Percentiles rank a stretch among this genome's conserved stretches.
These are phyloP conservation scores for Suhomyces prunicola DNA, from an alignment of 805 yeast genomes.

Conservation along the genomic window DNA sequence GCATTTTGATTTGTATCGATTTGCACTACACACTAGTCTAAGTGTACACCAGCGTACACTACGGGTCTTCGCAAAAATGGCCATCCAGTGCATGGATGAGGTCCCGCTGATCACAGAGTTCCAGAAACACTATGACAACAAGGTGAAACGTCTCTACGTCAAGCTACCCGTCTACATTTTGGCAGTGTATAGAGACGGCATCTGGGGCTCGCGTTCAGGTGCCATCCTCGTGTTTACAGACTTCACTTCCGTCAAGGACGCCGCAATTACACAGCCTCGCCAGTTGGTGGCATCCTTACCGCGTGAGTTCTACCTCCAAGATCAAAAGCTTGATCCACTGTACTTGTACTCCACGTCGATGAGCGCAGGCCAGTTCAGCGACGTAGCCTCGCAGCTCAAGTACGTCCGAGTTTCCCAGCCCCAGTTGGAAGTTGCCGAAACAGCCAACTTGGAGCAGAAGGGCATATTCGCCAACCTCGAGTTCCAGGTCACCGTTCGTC, in stretches of 20 bases:
- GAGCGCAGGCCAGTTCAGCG: neutral
- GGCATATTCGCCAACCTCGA: neutral
- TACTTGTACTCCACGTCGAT: neutral
- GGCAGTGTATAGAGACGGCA: conserved; percentile 2
- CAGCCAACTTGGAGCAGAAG: neutral
- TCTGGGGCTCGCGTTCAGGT: conserved; percentile 2
- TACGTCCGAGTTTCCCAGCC: neutral
- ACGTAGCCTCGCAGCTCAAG: neutral
- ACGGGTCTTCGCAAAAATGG: neutral
- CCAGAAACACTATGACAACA: neutral
- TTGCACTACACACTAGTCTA: neutral
- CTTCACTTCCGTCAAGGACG: conserved; percentile 5
- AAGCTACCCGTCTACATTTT: conserved; percentile 8
- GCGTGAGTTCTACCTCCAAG: neutral
- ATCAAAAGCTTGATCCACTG: neutral
- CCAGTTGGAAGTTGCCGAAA: neutral
- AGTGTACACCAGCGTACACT: neutral
- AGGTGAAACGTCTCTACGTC: neutral
- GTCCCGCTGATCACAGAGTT: neutral
- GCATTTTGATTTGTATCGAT: neutral
- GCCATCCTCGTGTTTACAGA: conserved; percentile 8
- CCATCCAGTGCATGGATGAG: neutral
- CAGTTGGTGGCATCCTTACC: neutral
- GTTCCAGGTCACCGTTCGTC: neutral
- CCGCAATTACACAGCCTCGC: conserved; percentile 1